These are phyloP conservation scores for Chrysoporthe austroafricana DNA, from an alignment of 2,329 filamentous ascomycete genomes.

Conservation along the genomic window DNA sequence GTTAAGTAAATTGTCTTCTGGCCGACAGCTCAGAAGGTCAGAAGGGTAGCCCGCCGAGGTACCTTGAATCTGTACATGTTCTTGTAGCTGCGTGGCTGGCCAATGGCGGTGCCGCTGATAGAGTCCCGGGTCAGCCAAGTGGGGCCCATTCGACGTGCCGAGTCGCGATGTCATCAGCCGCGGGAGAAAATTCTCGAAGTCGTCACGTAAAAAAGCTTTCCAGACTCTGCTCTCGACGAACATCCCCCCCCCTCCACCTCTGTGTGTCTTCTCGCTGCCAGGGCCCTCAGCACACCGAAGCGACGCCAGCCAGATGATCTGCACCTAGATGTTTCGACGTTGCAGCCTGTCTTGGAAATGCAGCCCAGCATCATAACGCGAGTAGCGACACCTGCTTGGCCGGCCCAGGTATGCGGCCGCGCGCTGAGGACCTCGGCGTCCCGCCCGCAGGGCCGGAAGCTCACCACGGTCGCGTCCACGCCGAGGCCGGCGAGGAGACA, in stretches of 20 bases:
- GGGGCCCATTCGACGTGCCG: not conserved
- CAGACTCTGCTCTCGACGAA: constrained; percentile 9
- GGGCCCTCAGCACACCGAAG: not conserved
- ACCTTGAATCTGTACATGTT: not conserved
- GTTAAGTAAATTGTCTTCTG: not conserved
- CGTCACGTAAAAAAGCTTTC: constrained; percentile 16
- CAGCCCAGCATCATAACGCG: constrained; percentile 41
- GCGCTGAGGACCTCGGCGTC: constrained; percentile 33
- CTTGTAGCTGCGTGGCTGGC: not conserved
- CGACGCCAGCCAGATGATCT: not conserved
- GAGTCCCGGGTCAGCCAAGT: not conserved
- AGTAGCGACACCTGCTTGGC: constrained; percentile 38
- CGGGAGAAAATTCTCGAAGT: constrained; percentile 20
- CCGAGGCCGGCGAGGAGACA: constrained; percentile 27
- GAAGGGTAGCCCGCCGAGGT: not conserved
- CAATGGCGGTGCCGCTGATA: constrained; percentile 2
- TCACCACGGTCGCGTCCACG: constrained; percentile 31
- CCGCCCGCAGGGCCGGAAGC: constrained; percentile 29
- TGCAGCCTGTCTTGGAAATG: constrained; percentile 33
- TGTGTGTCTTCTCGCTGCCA: not conserved
- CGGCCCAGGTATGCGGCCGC: constrained; percentile 38
- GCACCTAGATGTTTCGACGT: constrained; percentile 20
- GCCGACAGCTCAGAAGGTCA: not conserved
- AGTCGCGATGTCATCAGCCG: constrained; percentile 22
- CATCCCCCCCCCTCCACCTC: not conserved